Conservation (phyloP, 176 grass and related monocot genomes). For the Lolium perenne region DNA sequence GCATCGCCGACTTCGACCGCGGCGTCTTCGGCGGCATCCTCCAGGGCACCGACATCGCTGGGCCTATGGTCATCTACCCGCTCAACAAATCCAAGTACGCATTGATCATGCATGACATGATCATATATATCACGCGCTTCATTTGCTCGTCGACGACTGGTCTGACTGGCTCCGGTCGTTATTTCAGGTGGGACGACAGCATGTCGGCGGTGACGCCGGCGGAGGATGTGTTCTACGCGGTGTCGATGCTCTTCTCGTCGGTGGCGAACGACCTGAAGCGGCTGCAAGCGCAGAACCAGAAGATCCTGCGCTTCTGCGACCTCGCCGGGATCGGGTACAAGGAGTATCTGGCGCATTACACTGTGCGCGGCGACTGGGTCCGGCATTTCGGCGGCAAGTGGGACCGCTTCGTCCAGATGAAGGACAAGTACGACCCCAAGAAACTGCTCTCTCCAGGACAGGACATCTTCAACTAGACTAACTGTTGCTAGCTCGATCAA, state of each 20-base stretch:
- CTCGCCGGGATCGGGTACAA: conserved; percentile 65
- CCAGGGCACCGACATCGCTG: conserved; percentile 51
- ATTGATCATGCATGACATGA: neutral
- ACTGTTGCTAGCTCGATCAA: neutral
- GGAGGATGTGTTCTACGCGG: conserved; percentile 79
- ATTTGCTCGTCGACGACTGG: neutral
- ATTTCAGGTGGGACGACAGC: conserved; percentile 63
- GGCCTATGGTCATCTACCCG: conserved; percentile 67
- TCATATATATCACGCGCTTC: neutral
- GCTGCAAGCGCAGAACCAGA: conserved; percentile 63
- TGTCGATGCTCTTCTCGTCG: conserved; percentile 65
- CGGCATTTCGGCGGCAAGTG: conserved; percentile 79
- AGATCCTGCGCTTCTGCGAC: conserved; percentile 67
- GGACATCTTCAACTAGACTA: conserved; percentile 62
- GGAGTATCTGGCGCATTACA: conserved; percentile 71
- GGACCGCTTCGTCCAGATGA: conserved; percentile 58
- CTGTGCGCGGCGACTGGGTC: conserved; percentile 50
- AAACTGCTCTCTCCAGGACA: conserved; percentile 75
- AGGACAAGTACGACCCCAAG: conserved; percentile 87
- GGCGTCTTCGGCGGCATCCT: conserved; percentile 74
- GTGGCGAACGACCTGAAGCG: conserved; percentile 35
- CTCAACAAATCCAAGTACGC: conserved; percentile 72
- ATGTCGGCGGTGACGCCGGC: conserved; percentile 78
- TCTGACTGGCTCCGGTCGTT: neutral
- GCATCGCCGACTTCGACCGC: conserved; percentile 69